Percentiles rank a stretch among this genome's conserved stretches.
phyloP scores from a whole-genome alignment of 2,329 filamentous ascomycete species.

The Cladosporium sp. region DNA sequence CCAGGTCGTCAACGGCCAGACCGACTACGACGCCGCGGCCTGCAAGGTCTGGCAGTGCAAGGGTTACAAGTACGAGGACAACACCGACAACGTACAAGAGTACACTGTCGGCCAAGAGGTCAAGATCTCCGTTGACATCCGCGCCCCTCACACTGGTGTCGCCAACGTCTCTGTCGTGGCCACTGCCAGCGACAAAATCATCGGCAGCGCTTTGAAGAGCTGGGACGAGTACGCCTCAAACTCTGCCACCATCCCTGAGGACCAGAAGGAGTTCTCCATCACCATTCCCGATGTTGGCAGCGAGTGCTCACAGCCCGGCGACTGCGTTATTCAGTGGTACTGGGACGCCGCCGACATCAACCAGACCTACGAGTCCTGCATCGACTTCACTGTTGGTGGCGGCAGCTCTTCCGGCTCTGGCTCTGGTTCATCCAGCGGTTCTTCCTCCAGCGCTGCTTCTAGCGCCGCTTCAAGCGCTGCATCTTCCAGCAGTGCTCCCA shows the following conservation, averaged over 20 bases:
- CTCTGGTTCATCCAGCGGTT: neutral
- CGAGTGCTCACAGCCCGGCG: slow-evolving; percentile 46
- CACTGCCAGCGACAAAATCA: slow-evolving; percentile 42
- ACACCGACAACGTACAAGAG: slow-evolving; percentile 48
- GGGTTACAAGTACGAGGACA: slow-evolving; percentile 56
- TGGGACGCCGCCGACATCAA: slow-evolving; percentile 54
- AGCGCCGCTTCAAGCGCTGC: neutral
- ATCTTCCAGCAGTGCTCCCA: neutral
- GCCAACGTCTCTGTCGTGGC: slow-evolving; percentile 58
- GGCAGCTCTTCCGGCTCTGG: neutral
- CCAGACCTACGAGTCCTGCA: slow-evolving; percentile 61
- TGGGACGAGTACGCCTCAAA: slow-evolving; percentile 55
- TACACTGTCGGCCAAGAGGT: slow-evolving; percentile 50
- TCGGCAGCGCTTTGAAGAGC: slow-evolving; percentile 51
- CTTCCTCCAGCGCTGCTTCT: neutral
- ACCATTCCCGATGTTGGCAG: slow-evolving; percentile 51
- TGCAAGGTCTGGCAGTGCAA: slow-evolving; percentile 35
- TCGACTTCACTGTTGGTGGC: slow-evolving; percentile 52
- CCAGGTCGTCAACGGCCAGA: slow-evolving; percentile 40
- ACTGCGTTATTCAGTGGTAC: slow-evolving; percentile 58
- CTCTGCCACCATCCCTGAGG: slow-evolving; percentile 37
- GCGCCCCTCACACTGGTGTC: slow-evolving; percentile 51
- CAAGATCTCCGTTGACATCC: slow-evolving; percentile 44
- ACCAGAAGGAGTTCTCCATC: slow-evolving; percentile 50
- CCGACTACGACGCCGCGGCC: slow-evolving; percentile 21